Percentiles rank a stretch among this genome's conserved stretches.
phyloP scores from a whole-genome alignment of 2,329 filamentous ascomycete species.

The Colletotrichum chrysophilum region DNA sequence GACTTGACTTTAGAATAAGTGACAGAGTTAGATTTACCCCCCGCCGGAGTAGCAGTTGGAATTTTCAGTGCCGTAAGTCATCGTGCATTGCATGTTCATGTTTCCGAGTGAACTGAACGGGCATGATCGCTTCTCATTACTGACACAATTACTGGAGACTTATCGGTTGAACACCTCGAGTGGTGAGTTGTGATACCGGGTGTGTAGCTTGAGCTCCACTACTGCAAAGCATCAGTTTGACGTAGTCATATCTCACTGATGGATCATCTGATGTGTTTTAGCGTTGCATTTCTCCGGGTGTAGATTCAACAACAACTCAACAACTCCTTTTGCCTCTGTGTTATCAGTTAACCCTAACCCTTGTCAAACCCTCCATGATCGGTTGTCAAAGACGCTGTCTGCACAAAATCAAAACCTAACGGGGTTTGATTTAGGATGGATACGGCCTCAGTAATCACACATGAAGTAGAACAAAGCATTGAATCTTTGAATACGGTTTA shows the following conservation, averaged over 20 bases:
- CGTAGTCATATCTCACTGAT: neutral
- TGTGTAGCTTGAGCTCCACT: neutral
- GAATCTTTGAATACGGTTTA: neutral
- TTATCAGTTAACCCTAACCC: neutral
- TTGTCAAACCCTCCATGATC: neutral
- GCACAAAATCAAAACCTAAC: neutral
- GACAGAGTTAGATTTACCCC: neutral
- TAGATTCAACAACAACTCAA: neutral
- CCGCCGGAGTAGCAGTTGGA: no score
- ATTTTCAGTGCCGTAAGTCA: neutral
- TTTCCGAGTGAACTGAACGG: neutral
- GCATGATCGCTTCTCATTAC: neutral
- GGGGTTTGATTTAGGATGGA: fast-evolving
- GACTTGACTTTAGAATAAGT: neutral
- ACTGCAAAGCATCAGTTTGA: neutral
- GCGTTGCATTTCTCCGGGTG: neutral
- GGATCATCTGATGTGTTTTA: fast-evolving
- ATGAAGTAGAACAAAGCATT: neutral
- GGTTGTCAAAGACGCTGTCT: neutral
- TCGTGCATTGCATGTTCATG: fast-evolving
- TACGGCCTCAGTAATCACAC: neutral
- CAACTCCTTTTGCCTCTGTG: no score
- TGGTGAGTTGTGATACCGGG: neutral
- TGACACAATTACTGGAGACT: neutral
- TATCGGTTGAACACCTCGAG: neutral